Evolutionary conservation across 2,329 filamentous ascomycete genomes (phyloP), one percentile per base, ranked within the genome.

Genomic region (Fusarium circinatum): DNA sequence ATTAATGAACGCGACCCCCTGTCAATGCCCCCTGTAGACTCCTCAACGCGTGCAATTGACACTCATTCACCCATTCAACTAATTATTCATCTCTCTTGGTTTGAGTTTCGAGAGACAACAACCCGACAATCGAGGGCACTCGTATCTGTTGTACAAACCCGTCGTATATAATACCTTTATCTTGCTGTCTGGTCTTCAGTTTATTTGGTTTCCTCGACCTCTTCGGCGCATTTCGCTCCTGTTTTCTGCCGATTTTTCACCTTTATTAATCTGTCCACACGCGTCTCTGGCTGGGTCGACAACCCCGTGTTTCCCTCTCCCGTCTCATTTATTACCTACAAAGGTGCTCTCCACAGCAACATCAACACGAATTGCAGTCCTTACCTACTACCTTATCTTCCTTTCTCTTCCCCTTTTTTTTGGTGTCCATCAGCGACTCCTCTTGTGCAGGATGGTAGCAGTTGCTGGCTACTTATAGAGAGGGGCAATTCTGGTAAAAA

Each of bases 401-500:
- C 55, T 59, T 58, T 36, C 41, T 36, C 28, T 54, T 28, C 22
- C 20, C 18, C 14, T 22, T 22, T 30, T 30, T 42, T 48, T 57
- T 68, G 26, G n/a, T 44, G 24, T 69, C 55, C 47, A 45, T 51
- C 34, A 49, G 28, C 44, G 32, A 47, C 48, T 55, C 34, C 55
- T 44, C 49, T 39, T 65, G 45, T 62, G 62, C 64, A 78, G 77
- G 72, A 78, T 78, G 76, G 65, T 77, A 55, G 75, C 54, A 72
- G 75, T 62, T 71, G 67, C 67, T 32, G 63, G 65, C 64, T 57
- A 48, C 45, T 22, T 48, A 73, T 59, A 68, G 69, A 75, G 74
- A 78, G 74, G 74, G 70, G 72, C 75, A 73, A 75, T 77, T 66
- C 69, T 78, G 70, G 69, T 66, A 74, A 75, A 77, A 77, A 78